phyloP scores from a whole-genome alignment of 768 basidiomycete genomes.

The Termitomyces sp. region DNA sequence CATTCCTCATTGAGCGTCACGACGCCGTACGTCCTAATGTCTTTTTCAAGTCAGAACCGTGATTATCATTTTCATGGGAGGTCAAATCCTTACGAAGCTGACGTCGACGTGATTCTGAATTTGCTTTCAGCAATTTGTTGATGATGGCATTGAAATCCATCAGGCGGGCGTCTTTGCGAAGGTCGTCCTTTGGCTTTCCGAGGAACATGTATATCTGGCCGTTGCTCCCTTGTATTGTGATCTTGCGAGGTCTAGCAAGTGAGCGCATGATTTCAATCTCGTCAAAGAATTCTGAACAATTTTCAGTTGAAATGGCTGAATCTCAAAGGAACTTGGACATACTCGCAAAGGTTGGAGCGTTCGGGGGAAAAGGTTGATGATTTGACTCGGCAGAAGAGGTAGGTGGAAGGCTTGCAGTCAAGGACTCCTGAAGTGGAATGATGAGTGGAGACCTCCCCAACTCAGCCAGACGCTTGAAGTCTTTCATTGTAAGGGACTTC shows the following conservation, averaged over 20 bases:
- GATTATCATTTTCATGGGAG: not conserved
- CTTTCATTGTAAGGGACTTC: conserved; percentile 41
- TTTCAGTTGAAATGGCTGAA: not conserved
- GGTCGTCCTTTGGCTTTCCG: conserved; percentile 95
- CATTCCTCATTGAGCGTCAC: conserved; percentile 96
- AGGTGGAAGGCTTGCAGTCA: conserved; percentile 86
- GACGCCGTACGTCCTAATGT: conserved; percentile 97
- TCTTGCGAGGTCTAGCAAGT: conserved; percentile 85
- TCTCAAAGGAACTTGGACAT: conserved; percentile 12
- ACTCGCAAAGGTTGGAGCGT: conserved; percentile 77
- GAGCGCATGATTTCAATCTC: conserved; percentile 91
- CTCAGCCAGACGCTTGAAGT: conserved; percentile 50
- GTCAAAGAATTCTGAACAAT: conserved; percentile 61
- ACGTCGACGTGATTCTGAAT: conserved; percentile 87
- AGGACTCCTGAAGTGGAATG: conserved; percentile 88
- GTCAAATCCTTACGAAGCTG: conserved; percentile 67
- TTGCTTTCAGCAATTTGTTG: conserved; percentile 91
- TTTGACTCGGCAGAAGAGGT: conserved; percentile 52
- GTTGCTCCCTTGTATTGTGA: conserved; percentile 78
- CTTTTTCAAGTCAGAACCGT: conserved; percentile 32
- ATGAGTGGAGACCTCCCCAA: conserved; percentile 68
- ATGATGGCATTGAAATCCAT: conserved; percentile 99
- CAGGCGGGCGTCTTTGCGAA: conserved; percentile 92
- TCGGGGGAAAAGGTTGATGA: conserved; percentile 77
- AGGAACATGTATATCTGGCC: conserved; percentile 87